These are phyloP conservation scores for Hyaloscypha bicolor DNA, from an alignment of 495 filamentous ascomycete species.

Conservation along the genomic window DNA sequence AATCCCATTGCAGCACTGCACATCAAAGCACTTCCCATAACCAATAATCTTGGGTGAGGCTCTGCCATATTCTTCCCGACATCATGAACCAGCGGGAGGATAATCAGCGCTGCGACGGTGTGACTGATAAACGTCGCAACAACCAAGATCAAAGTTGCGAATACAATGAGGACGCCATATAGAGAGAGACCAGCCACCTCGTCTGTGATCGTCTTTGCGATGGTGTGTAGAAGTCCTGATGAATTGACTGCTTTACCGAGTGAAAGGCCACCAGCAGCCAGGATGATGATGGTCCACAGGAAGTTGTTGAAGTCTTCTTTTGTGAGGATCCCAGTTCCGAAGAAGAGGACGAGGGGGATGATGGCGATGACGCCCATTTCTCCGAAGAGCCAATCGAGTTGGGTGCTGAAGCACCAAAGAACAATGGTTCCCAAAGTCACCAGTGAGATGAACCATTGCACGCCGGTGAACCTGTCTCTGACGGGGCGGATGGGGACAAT, in stretches of 20 bases:
- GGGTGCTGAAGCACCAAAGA: slow-evolving; percentile 91
- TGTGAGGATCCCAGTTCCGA: slow-evolving; percentile 93
- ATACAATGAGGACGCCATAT: slow-evolving; percentile 86
- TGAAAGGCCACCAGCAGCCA: slow-evolving; percentile 90
- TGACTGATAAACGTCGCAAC: slow-evolving; percentile 98
- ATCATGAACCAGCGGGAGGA: slow-evolving; percentile 84
- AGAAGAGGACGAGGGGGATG: slow-evolving; percentile 93
- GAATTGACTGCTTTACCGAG: slow-evolving; percentile 94
- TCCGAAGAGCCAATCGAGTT: slow-evolving; percentile 83
- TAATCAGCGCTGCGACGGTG: slow-evolving; percentile 93
- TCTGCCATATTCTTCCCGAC: slow-evolving; percentile 84
- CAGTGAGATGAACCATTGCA: slow-evolving; percentile 89
- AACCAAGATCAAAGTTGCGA: slow-evolving; percentile 82
- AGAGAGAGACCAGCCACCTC: slow-evolving; percentile 77
- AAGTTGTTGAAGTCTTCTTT: slow-evolving; percentile 99
- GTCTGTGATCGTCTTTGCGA: slow-evolving; percentile 73
- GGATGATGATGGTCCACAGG: slow-evolving; percentile 99
- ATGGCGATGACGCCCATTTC: slow-evolving; percentile 99
- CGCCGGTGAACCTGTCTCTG: slow-evolving; percentile 82
- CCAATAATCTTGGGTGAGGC: slow-evolving; percentile 90
- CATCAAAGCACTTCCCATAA: slow-evolving; percentile 76
- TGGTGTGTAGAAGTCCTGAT: slow-evolving; percentile 88
- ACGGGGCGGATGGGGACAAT: slow-evolving; percentile 90
- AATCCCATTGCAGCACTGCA: slow-evolving; percentile 80
- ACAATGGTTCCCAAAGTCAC: slow-evolving; percentile 86